Evolutionary conservation across 495 filamentous ascomycete genomes (phyloP), one percentile per base, ranked within the genome.

Genomic region (Venustampulla echinocandica): DNA sequence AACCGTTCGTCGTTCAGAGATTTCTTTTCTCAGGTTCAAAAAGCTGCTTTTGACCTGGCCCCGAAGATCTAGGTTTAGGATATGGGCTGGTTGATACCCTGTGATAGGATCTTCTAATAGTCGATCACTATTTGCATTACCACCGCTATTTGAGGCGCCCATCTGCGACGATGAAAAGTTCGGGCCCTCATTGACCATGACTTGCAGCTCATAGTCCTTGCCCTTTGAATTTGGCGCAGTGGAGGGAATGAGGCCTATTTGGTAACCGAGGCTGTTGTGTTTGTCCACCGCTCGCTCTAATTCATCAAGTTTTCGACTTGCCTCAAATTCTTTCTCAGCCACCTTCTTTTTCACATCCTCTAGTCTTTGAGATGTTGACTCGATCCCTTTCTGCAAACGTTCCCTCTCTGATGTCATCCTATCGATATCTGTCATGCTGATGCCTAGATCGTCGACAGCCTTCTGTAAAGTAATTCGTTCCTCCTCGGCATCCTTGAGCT

Each of bases 401-500:
- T 97, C 92, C 24, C 90, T 81, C 61, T 97, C 92, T 17, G 82
- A 80, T 52, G 86, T 94, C 90, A 99, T 95, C 57, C 89, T 90
- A 72, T 99, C 92, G 61, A 99, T 96, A 69, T 97, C 93, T 61
- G 87, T 82, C 58, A 93, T 90, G 37, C 86, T 92, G 54, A 99
- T 88, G 3, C 90, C 92, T 58, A 93, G 87, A 49, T 80, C 80
- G 59, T 97, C 90, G 30, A 99, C 85, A 13, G 83, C 80, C 24
- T 80, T 76, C 59, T 96, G 88, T 20, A 97, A 74, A 14, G 74
- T 71, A n/a, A 74, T 65, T 42, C 82, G 78, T 59, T 97, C 90
- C 9, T 82, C 75, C 47, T 97, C 90, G 5, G 81, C 80, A 44
- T 84, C 76, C 48, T 78, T 76, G 15, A 97, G 71, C 47, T 97